Conservation (phyloP, 2,329 filamentous ascomycete species). For the Septoria petroselini region DNA sequence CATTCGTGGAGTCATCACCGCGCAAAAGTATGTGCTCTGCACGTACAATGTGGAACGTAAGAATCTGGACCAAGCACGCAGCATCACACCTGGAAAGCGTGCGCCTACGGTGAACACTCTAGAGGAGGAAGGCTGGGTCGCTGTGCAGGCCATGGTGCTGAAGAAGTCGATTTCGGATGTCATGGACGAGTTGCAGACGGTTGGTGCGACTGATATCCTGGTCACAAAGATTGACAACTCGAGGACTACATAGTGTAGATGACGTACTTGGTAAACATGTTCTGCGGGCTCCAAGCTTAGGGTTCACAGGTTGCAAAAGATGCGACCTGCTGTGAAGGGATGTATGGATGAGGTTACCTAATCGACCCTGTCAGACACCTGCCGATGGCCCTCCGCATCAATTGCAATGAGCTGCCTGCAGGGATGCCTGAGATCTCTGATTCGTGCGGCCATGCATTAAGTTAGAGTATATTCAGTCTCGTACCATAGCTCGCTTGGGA, state of each 20-base stretch:
- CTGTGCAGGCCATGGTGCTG: constrained; percentile 90
- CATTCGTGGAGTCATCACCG: constrained; percentile 91
- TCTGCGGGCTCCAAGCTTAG: no score
- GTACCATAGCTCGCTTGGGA: no score
- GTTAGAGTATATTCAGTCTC: no score
- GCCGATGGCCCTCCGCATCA: no score
- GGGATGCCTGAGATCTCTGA: no score
- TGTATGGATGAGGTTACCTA: no score
- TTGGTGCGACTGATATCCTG: constrained; percentile 80
- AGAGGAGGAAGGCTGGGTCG: constrained; percentile 87
- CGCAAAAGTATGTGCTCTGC: constrained; percentile 89
- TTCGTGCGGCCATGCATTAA: no score
- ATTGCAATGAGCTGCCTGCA: no score
- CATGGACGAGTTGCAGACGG: constrained; percentile 77
- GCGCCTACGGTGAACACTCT: constrained; percentile 88
- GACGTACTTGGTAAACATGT: no score
- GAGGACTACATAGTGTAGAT: constrained; percentile 43
- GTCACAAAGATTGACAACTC: constrained; percentile 84
- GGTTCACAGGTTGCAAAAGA: no score
- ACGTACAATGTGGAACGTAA: constrained; percentile 86
- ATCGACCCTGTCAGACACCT: no score
- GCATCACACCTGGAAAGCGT: constrained; percentile 88
- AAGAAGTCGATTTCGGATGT: constrained; percentile 78
- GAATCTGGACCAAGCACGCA: constrained; percentile 63
- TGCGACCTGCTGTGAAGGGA: no score